Evolutionary conservation across 108 stramenopile species (phyloP).

Genomic region (Nitzschia putrida): DNA sequence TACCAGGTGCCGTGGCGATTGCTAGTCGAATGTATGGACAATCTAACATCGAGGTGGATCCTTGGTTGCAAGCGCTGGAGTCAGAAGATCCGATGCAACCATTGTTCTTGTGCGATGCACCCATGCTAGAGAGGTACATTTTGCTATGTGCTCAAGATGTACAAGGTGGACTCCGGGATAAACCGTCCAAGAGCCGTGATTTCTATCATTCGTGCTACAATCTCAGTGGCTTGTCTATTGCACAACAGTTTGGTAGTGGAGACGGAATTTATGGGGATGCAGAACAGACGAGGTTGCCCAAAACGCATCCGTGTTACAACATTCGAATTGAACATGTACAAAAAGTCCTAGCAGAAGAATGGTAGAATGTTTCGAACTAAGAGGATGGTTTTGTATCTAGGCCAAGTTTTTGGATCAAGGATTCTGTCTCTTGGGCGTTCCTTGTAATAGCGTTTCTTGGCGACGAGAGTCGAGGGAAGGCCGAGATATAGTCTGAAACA

Average conservation of each 20-base stretch:
- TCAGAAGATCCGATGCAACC: constrained; percentile 7
- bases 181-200: constrained; percentile 88
- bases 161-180: constrained; percentile 95
- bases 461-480: background rate
- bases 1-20: constrained; percentile 25
- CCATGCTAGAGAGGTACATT: constrained; percentile 92
- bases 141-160: constrained; percentile 94
- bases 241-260: constrained; percentile 66
- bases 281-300: constrained; percentile 34
- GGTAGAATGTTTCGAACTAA: constrained; percentile 1
- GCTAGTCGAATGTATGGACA: constrained; percentile 12
- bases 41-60: constrained; percentile 18
- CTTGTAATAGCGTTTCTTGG: constrained; percentile 1
- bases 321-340: constrained; percentile 66
- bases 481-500: constrained; percentile 3
- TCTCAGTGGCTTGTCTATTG: constrained; percentile 86
- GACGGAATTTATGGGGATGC: constrained; percentile 41
- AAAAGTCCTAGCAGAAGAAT: background rate
- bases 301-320: constrained; percentile 83
- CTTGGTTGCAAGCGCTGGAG: constrained; percentile 21
- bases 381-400: background rate
- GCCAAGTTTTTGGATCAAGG: constrained; percentile 4
- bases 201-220: constrained; percentile 99
- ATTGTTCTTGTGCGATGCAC: constrained; percentile 58
- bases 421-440: background rate